Evolutionary conservation across 495 filamentous ascomycete genomes (phyloP).

Genomic region (Penicillium atrosanguineum): DNA sequence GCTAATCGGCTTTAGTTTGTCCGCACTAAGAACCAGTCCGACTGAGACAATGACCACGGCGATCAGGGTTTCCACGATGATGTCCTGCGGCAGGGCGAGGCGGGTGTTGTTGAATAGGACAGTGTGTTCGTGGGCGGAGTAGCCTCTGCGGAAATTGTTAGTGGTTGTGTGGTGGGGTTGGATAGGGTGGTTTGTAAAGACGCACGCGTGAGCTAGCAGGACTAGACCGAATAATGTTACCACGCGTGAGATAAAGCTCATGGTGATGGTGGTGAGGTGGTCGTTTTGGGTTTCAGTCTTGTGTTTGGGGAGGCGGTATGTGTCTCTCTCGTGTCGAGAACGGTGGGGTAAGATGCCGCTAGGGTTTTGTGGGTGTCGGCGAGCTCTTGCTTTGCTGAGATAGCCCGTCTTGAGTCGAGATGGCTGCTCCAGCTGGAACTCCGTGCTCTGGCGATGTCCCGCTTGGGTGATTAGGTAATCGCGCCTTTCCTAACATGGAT

Average conservation of each 20-base stretch:
- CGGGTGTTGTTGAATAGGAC: conserved; percentile 59
- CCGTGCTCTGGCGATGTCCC: background rate
- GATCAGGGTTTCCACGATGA: conserved; percentile 62
- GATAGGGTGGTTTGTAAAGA: background rate
- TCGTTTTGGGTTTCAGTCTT: background rate
- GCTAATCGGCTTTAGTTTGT: conserved; percentile 70
- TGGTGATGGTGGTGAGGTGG: conserved; percentile 25
- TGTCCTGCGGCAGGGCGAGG: conserved; percentile 65
- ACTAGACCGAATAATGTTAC: conserved; percentile 64
- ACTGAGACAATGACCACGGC: conserved; percentile 63
- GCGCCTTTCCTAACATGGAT: background rate
- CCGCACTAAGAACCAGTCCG: conserved; percentile 68
- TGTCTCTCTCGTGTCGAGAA: background rate
- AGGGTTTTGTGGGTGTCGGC: background rate
- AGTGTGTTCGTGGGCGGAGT: conserved; percentile 83
- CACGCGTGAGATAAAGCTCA: conserved; percentile 65
- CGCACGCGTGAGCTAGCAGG: conserved; percentile 73
- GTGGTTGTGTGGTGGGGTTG: background rate
- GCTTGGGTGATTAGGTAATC: background rate
- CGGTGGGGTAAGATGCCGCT: background rate
- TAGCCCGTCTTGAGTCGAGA: background rate
- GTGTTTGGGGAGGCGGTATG: background rate
- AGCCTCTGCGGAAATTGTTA: conserved; percentile 53
- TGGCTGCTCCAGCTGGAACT: background rate
- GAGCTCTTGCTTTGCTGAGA: background rate